Evolutionary conservation across 1,284 basidiomycete genomes (phyloP).

Genomic region (Mycosarcoma mackinlayi): DNA sequence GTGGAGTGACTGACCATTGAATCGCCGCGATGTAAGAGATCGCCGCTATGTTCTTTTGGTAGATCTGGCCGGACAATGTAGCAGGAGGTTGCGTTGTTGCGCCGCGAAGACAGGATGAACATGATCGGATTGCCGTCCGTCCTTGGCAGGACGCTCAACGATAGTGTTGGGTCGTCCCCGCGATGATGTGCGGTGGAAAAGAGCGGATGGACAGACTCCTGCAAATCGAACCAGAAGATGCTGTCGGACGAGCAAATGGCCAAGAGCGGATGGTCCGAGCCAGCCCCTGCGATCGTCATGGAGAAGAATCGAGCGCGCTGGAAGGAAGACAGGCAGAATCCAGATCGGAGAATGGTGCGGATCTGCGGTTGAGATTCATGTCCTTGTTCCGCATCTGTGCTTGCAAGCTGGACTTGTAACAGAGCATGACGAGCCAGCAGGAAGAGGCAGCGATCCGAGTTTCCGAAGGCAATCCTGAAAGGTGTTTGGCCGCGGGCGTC

Average conservation of each 20-base stretch:
- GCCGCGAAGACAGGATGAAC: constrained; percentile 20
- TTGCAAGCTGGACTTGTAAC: background rate
- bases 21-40: background rate
- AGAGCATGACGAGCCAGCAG: constrained; percentile 17
- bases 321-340: constrained; percentile 24
- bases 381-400: background rate
- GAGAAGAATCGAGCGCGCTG: constrained; percentile 25
- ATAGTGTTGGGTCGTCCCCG: constrained; percentile 41
- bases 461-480: constrained; percentile 13
- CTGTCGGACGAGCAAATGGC: constrained; percentile 40
- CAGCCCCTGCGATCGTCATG: constrained; percentile 4
- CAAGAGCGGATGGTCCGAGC: constrained; percentile 11
- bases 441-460: constrained; percentile 4
- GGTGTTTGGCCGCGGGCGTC: background rate
- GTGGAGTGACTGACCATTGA: background rate
- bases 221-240: constrained; percentile 36
- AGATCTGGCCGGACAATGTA: constrained; percentile 4
- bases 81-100: constrained; percentile 19
- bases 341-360: constrained; percentile 6
- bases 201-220: background rate
- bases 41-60: background rate
- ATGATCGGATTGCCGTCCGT: background rate
- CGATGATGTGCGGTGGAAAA: constrained; percentile 36
- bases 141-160: constrained; percentile 2
- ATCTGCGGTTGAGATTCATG: background rate